Base-by-base conservation (phyloP, 2,329 filamentous ascomycete genomes). In the Exophiala aquamarina region DNA sequence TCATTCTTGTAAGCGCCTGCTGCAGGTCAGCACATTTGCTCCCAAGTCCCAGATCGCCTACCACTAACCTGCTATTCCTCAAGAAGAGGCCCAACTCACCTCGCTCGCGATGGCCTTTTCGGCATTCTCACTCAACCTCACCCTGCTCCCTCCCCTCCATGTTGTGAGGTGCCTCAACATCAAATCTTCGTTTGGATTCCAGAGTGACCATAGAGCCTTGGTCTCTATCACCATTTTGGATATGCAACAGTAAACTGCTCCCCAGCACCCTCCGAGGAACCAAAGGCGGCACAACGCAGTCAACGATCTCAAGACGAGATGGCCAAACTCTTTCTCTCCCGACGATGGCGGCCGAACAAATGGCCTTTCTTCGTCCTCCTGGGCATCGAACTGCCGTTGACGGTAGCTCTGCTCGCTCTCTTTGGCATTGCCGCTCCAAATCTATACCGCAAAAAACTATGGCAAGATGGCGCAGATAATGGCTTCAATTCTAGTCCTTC, bases 401-500 rank as follows among this genome's bases (percentile, higher is more conserved):
- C 76, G 1, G 70, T 84, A 56, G 75, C 74, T 31, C 70, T 78
- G 35, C 71, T 84, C 36, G 74, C 79, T 2, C 70, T 84, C 13
- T 81, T 79, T 56, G 81, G 81, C 33, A 81, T 84, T 57, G 81
- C 81, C 41, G 73, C 76, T 37, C 80, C 81, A 41, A 73, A 84
- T 61, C 69, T 76, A 41, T 84, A 84, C 61, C 74, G 78, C 33
- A 80, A 76, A 3, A 78, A 74, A 49, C 64, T 84, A 26, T 84
- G 81, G 81, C 71, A 78, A 57, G 78, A 83, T 61, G 81, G 81
- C 39, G 75, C 74, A 29, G 70, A 77, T 50, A 74, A 79, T 61
- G 81, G 81, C 21, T 84, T 81, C 69, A 84, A 84, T 62, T 82
- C 79, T 57, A 71, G 76, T 21, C 80, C 81, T 3, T 70, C 71